phyloP scores from a whole-genome alignment of 345 rosid species.

The Salix exigua region DNA sequence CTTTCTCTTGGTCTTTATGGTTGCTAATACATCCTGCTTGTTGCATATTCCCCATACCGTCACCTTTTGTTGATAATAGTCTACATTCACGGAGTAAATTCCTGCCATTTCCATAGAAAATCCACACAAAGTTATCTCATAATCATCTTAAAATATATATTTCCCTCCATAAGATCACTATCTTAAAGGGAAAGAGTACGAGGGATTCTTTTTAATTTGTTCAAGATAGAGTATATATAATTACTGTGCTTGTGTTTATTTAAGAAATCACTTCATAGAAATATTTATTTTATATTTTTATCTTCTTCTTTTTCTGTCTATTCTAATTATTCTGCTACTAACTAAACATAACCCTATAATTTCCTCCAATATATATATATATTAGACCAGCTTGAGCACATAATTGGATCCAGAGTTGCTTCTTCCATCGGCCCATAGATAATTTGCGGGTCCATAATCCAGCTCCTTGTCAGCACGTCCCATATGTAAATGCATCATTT shows the following conservation, averaged over 20 bases:
- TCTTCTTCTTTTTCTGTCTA: too few relatives aligned
- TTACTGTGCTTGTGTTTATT: too few relatives aligned
- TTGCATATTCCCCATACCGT: constrained; percentile 92
- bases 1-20: constrained; percentile 65
- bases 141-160: not conserved
- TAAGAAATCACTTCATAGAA: too few relatives aligned
- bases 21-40: constrained; percentile 57
- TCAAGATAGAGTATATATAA: too few relatives aligned
- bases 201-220: too few relatives aligned
- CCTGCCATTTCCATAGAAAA: constrained; percentile 36
- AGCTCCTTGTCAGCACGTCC: not conserved
- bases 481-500: not conserved
- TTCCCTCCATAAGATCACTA: too few relatives aligned
- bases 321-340: too few relatives aligned
- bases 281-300: too few relatives aligned
- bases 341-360: too few relatives aligned
- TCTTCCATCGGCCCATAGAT: not conserved
- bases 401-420: not conserved
- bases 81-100: constrained; percentile 69
- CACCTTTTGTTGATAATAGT: constrained; percentile 66
- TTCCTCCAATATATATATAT: too few relatives aligned
- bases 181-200: too few relatives aligned
- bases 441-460: not conserved
- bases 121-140: not conserved
- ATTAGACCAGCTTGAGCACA: not conserved